These are phyloP conservation scores for Mucor mucedo DNA, from an alignment of 371 early-diverging fungal species.

Conservation along the genomic window DNA sequence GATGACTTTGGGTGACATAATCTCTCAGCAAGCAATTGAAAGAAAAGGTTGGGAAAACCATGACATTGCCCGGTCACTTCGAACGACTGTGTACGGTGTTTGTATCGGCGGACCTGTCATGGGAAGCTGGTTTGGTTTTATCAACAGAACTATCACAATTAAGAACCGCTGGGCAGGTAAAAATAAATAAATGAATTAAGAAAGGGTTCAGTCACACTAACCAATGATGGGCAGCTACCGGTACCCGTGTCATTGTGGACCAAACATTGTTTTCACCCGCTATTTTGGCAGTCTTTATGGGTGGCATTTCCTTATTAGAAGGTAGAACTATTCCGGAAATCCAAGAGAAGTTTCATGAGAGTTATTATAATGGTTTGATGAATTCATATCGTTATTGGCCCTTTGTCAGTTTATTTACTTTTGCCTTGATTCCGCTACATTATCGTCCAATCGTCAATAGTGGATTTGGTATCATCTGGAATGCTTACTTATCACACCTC, in stretches of 20 bases:
- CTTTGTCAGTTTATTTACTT: constrained; percentile 73
- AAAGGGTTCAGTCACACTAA: neutral
- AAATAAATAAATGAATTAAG: neutral
- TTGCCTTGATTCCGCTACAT: constrained; percentile 67
- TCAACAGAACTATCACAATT: constrained; percentile 27
- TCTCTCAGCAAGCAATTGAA: constrained; percentile 39
- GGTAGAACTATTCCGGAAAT: constrained; percentile 55
- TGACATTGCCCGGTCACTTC: constrained; percentile 27
- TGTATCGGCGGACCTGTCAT: constrained; percentile 37
- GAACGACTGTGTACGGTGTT: constrained; percentile 34
- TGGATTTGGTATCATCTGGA: constrained; percentile 72
- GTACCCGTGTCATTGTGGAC: constrained; percentile 61
- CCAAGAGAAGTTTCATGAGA: constrained; percentile 55
- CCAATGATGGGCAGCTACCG: constrained; percentile 19
- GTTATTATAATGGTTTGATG: constrained; percentile 50
- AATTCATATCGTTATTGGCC: constrained; percentile 82
- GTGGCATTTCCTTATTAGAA: constrained; percentile 65
- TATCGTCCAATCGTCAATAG: constrained; percentile 76
- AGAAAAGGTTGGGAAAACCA: constrained; percentile 31
- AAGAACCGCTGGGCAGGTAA: constrained; percentile 28
- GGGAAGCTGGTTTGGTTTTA: constrained; percentile 38
- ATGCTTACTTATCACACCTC: constrained; percentile 69
- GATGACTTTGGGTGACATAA: constrained; percentile 33
- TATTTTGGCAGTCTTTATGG: constrained; percentile 66
- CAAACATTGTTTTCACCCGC: constrained; percentile 72